phyloP scores from a whole-genome alignment of 495 filamentous ascomycete species.

The Cercophora samala region DNA sequence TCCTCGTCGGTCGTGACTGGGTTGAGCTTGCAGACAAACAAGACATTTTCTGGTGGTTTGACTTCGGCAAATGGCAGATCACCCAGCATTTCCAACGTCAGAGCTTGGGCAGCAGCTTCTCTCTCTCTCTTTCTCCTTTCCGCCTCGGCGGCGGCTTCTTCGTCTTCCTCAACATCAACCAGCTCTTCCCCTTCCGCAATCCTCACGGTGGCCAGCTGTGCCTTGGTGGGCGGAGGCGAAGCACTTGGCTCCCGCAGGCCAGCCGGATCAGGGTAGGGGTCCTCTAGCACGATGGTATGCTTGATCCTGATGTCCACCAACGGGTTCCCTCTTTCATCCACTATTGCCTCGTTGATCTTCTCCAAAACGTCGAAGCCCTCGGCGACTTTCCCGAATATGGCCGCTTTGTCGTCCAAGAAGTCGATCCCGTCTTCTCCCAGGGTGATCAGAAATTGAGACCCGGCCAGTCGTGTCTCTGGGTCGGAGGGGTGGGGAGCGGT shows the following conservation, averaged over 20 bases:
- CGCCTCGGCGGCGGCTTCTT: slow-evolving; percentile 71
- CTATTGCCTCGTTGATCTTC: slow-evolving; percentile 86
- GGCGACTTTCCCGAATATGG: slow-evolving; percentile 91
- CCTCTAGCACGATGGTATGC: slow-evolving; percentile 85
- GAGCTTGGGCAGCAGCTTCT: slow-evolving; percentile 88
- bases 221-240: slow-evolving; percentile 78
- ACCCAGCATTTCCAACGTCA: slow-evolving; percentile 97
- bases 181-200: slow-evolving; percentile 87
- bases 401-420: slow-evolving; percentile 83
- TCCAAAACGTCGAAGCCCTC: slow-evolving; percentile 91
- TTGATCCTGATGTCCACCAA: slow-evolving; percentile 89
- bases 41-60: slow-evolving; percentile 92
- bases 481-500: slow-evolving; percentile 73
- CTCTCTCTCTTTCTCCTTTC: slow-evolving; percentile 81
- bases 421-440: slow-evolving; percentile 75
- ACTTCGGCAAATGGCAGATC: slow-evolving; percentile 97
- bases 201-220: slow-evolving; percentile 83
- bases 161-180: slow-evolving; percentile 57
- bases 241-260: slow-evolving; percentile 70
- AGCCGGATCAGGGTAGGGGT: slow-evolving; percentile 77
- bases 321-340: slow-evolving; percentile 78
- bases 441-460: slow-evolving; percentile 88
- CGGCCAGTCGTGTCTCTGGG: slow-evolving; percentile 75
- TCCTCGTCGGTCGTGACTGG: slow-evolving; percentile 95
- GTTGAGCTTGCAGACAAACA: slow-evolving; percentile 98